phyloP scores from a whole-genome alignment of 2,329 filamentous ascomycete genomes.

The Phialocephala sp. region DNA sequence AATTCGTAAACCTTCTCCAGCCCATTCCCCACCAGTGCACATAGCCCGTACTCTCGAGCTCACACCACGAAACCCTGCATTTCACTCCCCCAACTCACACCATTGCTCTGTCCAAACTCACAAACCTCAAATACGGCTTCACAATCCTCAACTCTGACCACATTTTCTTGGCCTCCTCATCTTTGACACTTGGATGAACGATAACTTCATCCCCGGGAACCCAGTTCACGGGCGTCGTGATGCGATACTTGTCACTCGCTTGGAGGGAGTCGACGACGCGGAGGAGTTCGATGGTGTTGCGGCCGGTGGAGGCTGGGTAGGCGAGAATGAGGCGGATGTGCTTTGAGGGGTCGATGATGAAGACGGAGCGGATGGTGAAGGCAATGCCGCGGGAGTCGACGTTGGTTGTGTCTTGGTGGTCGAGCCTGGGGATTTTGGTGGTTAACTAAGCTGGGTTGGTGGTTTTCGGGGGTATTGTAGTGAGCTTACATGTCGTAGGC shows the following conservation, averaged over 20 bases:
- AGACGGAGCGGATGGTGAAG: constrained; percentile 93
- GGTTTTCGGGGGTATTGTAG: not conserved
- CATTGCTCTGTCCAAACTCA: constrained; percentile 61
- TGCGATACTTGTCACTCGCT: constrained; percentile 57
- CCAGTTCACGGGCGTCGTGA: constrained; percentile 92
- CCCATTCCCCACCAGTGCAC: too few relatives aligned
- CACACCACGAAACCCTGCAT: not conserved
- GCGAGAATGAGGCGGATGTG: constrained; percentile 89
- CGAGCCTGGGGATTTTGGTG: constrained; percentile 56
- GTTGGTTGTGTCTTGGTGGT: constrained; percentile 81
- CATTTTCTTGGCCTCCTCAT: constrained; percentile 83
- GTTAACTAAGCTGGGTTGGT: too few relatives aligned
- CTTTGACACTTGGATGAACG: constrained; percentile 80
- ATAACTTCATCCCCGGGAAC: constrained; percentile 87
- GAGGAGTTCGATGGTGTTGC: constrained; percentile 79
- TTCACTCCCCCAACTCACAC: not conserved
- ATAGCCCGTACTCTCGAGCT: too few relatives aligned
- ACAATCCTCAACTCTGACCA: constrained; percentile 76
- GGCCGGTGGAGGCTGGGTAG: constrained; percentile 88
- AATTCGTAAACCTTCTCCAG: too few relatives aligned
- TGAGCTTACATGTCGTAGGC: constrained; percentile 70
- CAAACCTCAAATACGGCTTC: constrained; percentile 77
- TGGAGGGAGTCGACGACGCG: constrained; percentile 80
- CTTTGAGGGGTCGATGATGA: constrained; percentile 92
- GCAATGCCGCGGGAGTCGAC: constrained; percentile 82